These are phyloP conservation scores for Fusarium papillatum DNA, from an alignment of 2,329 filamentous ascomycete species.

Conservation along the genomic window DNA sequence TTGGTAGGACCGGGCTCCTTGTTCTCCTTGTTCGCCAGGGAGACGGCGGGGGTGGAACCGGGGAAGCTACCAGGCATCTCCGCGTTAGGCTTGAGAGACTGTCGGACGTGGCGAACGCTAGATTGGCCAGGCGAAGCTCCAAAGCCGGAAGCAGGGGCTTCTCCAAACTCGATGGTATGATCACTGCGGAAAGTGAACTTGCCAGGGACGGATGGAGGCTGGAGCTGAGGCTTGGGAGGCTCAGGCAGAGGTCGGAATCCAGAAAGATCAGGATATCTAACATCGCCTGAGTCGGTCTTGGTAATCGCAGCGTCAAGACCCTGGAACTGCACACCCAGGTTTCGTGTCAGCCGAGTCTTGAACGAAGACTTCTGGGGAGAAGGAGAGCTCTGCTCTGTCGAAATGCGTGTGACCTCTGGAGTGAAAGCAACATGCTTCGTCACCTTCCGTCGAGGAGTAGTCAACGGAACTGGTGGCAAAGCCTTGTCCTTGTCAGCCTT, in stretches of 20 bases:
- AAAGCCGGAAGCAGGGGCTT: conserved; percentile 64
- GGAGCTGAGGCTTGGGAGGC: conserved; percentile 38
- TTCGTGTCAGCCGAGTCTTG: conserved; percentile 53
- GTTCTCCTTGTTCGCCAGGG: conserved; percentile 69
- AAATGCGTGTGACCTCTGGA: conserved; percentile 70
- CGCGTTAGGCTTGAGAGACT: conserved; percentile 59
- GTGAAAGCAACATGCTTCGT: conserved; percentile 87
- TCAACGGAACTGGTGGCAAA: conserved; percentile 65
- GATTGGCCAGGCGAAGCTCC: conserved; percentile 70
- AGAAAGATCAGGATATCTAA: conserved; percentile 68
- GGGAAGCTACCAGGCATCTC: conserved; percentile 72
- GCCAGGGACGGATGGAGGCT: conserved; percentile 62
- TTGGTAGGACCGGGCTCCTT: conserved; percentile 53
- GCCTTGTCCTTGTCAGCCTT: conserved; percentile 68
- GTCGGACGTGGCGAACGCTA: conserved; percentile 71
- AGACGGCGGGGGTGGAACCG: conserved; percentile 43
- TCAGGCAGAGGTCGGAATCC: conserved; percentile 51
- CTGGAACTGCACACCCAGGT: conserved; percentile 45
- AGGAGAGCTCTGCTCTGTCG: conserved; percentile 62
- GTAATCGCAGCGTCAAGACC: conserved; percentile 45
- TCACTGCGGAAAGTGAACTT: conserved; percentile 77
- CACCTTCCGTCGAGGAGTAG: conserved; percentile 76
- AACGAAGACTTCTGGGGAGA: conserved; percentile 68
- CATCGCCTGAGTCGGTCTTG: conserved; percentile 47
- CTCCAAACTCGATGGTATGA: conserved; percentile 72